Evolutionary conservation across 352 stramenopile species (phyloP).

Genomic region (Halophytophthora polymorphica): DNA sequence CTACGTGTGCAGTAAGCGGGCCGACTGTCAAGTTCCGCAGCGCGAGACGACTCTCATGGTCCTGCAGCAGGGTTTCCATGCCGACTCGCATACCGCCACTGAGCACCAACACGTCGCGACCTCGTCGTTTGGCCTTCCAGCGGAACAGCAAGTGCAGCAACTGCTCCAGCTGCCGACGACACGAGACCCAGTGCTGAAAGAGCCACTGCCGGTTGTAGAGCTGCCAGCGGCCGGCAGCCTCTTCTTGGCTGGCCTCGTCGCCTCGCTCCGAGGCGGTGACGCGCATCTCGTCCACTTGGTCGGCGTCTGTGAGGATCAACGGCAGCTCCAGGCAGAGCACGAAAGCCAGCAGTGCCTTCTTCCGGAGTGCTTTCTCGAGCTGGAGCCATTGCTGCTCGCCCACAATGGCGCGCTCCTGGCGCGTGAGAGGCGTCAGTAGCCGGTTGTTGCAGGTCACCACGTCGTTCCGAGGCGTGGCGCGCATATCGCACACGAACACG

Average conservation of each 20-base stretch:
- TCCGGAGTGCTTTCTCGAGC: conserved; percentile 60
- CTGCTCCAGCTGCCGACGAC: conserved; percentile 64
- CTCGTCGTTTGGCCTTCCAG: conserved; percentile 70
- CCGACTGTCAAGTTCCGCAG: conserved; percentile 62
- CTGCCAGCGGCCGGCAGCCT: conserved; percentile 26
- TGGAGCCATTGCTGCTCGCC: conserved; percentile 63
- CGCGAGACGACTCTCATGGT: conserved; percentile 40
- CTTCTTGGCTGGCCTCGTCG: conserved; percentile 11
- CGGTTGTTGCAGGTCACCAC: conserved; percentile 68
- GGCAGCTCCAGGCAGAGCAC: conserved; percentile 69
- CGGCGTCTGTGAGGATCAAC: conserved; percentile 51
- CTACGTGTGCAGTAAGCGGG: conserved; percentile 49
- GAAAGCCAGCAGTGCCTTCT: conserved; percentile 60
- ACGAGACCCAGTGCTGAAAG: conserved; percentile 67
- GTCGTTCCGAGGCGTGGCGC: conserved; percentile 25
- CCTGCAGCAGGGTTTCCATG: conserved; percentile 59
- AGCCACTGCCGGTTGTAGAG: conserved; percentile 58
- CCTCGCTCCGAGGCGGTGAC: conserved; percentile 18
- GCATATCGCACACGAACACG: conserved; percentile 69
- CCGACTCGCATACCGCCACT: conserved; percentile 62
- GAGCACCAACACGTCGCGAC: conserved; percentile 66
- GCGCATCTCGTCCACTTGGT: conserved; percentile 41
- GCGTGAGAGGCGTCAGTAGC: conserved; percentile 39
- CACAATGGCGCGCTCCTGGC: conserved; percentile 58
- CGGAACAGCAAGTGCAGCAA: conserved; percentile 65